Percentiles rank a stretch among this genome's conserved stretches.
These are phyloP conservation scores for Desmodesmus armatus DNA, from an alignment of 139 green algal species.

Conservation along the genomic window DNA sequence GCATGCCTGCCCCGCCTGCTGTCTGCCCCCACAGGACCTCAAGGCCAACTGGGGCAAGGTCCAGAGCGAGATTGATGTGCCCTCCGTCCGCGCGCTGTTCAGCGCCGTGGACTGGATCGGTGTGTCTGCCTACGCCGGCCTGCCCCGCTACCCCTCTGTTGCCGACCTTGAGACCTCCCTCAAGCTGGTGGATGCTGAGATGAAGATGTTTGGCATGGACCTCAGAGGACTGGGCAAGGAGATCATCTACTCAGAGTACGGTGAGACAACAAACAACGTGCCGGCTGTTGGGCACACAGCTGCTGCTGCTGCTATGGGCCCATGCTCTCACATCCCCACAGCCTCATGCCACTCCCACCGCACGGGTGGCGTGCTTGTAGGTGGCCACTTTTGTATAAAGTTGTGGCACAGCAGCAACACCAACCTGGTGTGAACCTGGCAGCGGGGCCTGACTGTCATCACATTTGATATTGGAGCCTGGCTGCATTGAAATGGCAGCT, in stretches of 20 bases:
- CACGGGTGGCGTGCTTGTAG: too few relatives aligned
- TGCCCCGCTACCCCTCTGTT: conserved; percentile 34
- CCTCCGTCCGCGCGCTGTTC: conserved; percentile 28
- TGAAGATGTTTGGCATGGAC: conserved; percentile 42
- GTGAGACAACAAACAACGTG: conserved; percentile 1
- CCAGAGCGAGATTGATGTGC: conserved; percentile 6
- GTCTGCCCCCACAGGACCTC: too few relatives aligned
- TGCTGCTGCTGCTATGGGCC: background rate
- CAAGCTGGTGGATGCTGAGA: conserved; percentile 35
- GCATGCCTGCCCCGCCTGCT: too few relatives aligned
- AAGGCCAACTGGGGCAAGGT: conserved; percentile 48
- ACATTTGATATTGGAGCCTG: too few relatives aligned
- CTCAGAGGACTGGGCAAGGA: conserved; percentile 41
- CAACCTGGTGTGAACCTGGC: too few relatives aligned
- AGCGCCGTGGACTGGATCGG: conserved; percentile 26
- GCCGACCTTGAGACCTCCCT: conserved; percentile 29
- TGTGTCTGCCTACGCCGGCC: conserved; percentile 30
- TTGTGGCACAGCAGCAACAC: too few relatives aligned
- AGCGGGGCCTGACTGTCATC: too few relatives aligned
- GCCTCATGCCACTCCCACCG: too few relatives aligned
- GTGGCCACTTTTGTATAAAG: too few relatives aligned
- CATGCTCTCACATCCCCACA: too few relatives aligned
- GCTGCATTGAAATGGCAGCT: too few relatives aligned
- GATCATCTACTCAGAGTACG: conserved; percentile 46
- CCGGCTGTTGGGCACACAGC: background rate